phyloP scores from a whole-genome alignment of 371 early-diverging fungal genomes.

The Aphelidium insulamus region DNA sequence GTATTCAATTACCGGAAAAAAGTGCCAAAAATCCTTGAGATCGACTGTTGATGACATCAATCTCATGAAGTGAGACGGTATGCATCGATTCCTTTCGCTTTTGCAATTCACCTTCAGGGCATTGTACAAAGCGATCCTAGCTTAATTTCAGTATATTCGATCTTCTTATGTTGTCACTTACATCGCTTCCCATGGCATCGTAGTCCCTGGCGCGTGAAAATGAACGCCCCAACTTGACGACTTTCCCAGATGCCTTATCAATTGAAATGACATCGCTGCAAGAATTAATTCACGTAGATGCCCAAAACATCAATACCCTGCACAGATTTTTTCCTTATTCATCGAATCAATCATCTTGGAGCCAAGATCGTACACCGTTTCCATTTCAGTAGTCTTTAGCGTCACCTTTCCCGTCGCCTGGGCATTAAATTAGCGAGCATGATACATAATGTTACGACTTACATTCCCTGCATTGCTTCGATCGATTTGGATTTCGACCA shows the following conservation, averaged over 20 bases:
- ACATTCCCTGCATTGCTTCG: conserved; percentile 69
- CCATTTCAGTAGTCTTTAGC: conserved; percentile 98
- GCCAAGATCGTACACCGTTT: conserved; percentile 96
- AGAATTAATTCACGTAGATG: background rate
- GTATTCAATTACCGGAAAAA: conserved; percentile 44
- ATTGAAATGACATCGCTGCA: conserved; percentile 90
- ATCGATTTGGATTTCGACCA: conserved; percentile 93
- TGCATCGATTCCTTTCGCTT: conserved; percentile 87
- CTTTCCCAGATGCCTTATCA: conserved; percentile 95
- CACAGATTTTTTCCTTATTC: conserved; percentile 90
- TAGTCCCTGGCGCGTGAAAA: conserved; percentile 84
- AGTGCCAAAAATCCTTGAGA: conserved; percentile 91
- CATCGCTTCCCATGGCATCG: conserved; percentile 88
- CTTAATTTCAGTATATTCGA: background rate
- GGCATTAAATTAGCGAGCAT: background rate
- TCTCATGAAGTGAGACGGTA: conserved; percentile 93
- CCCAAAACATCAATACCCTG: conserved; percentile 34
- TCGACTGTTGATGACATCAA: conserved; percentile 97
- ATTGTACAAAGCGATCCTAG: conserved; percentile 61
- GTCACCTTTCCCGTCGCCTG: conserved; percentile 89
- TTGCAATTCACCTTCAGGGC: conserved; percentile 98
- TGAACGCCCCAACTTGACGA: conserved; percentile 89
- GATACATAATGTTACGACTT: conserved; percentile 9
- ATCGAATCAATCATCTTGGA: conserved; percentile 93
- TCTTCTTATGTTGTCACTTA: conserved; percentile 8